Base-by-base conservation (phyloP, 768 basidiomycete genomes). In the Hydnomerulius pinastri region DNA sequence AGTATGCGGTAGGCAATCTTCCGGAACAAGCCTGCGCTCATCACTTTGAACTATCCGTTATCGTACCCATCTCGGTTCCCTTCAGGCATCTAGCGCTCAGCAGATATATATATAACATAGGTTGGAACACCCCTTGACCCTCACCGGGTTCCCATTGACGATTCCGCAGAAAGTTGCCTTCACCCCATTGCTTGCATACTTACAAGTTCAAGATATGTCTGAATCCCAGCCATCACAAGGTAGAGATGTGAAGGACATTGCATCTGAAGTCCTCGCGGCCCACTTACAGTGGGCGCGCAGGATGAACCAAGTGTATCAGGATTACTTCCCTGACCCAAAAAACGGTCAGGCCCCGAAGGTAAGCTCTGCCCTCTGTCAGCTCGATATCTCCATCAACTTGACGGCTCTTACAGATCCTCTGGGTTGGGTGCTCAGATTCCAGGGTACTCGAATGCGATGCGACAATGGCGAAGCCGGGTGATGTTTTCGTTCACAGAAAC, bases 391-490 rank as follows among this genome's bases (percentile, higher is more conserved):
- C 2, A 32, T 27, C 5, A n/a, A 11, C 8, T 45, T 29, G 18
- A 30, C 28, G 12, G 15, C 4, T 25, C 7, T 27, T n/a, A 58
- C 33, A 89, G 87, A 73, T 85, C 10, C 79, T 88, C 58, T 90
- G 86, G 87, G 80, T 90, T 61, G 86, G 87, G 43, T 90, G 87
- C 66, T 79, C 90, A 30, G 92, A 95, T 67, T 93, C 90, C 10
- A 77, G 92, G 55, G 87, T 92, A 3, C 90, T 90, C 17, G 91
- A 92, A 66, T 81, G 81, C 29, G 85, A 89, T 56, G 72, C 89
- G 49, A 84, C 83, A 29, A 80, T 74, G 29, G 73, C 81, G 8
- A 76, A 77, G 55, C 92, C 92, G 0, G 91, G 92, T 46, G 86
- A 86, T 37, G 81, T 90, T 53, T 94, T 95, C 60, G 83, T 87